Evolutionary conservation across 805 yeast genomes (phyloP), one percentile per base, ranked within the genome.

Genomic region (Candida rishiriensis): DNA sequence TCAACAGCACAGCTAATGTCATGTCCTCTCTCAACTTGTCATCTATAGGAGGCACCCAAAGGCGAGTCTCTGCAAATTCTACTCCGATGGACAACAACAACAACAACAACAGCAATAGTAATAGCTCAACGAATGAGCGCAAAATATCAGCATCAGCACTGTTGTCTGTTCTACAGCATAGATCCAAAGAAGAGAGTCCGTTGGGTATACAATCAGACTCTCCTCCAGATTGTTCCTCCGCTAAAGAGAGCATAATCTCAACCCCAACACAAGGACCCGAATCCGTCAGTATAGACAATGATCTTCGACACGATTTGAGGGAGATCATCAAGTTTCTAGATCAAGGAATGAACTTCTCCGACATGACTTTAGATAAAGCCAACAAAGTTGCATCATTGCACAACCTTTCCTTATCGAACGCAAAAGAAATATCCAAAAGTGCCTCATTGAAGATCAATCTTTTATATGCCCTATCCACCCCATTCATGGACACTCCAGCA

Each of bases 391-490:
- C 76, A 21, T 73, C 76, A n/a, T 61, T 82, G 29, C 85, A 80
- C 47, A 76, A 79, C 48, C 60, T 82, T 29, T 76, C 85, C 1
- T 61, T 81, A 3, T 60, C 78, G 2, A 69, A 75, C 13, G 68
- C 59, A 6, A 51, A 54, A 12, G 54, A 59, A 35, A 50, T 62
- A 26, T 49, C 68, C 15, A 73, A 75, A 48, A 69, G 71, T 21
- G 67, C 69, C 34, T 50, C 63, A 10, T 57, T 79, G 18, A 71
- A 72, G 47, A 68, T 71, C 2, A 74, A 71, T 51, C 60, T 82
- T 4, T 57, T 82, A 12, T 76, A 79, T 57, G 86, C 88, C 1
- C 68, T 83, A 44, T 83, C 89, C 1, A 79, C 84, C 1, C 88
- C 88, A 7, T 79, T 83, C 64, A 68, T 73, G 39, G 80, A 77